Percentiles rank a stretch among this genome's conserved stretches.
These are phyloP conservation scores for Huiozyma sinensis DNA, from an alignment of 805 yeast genomes.

Conservation along the genomic window DNA sequence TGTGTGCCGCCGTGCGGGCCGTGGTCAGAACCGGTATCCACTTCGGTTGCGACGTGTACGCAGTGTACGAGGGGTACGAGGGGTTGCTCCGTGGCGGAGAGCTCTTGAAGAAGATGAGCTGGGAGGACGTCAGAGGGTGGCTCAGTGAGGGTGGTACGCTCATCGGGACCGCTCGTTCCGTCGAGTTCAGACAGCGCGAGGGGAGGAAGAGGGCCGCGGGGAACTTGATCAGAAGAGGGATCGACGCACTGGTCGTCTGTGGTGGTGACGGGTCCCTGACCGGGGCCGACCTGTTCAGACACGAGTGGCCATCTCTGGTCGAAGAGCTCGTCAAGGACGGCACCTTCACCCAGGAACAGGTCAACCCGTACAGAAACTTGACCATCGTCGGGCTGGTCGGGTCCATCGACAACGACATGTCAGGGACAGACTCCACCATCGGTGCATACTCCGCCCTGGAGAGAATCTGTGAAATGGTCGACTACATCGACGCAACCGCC, in stretches of 20 bases:
- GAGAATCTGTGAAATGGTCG: conserved; percentile 87
- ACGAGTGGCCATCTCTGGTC: conserved; percentile 88
- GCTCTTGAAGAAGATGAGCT: conserved; percentile 62
- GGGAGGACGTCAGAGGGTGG: conserved; percentile 96
- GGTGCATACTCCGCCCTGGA: conserved; percentile 93
- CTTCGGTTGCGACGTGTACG: conserved; percentile 82
- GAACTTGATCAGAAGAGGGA: conserved; percentile 76
- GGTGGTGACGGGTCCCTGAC: conserved; percentile 99
- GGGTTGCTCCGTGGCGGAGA: conserved; percentile 86
- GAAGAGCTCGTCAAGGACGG: conserved; percentile 53
- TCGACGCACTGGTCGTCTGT: conserved; percentile 89
- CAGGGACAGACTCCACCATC: conserved; percentile 90
- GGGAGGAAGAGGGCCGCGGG: conserved; percentile 80
- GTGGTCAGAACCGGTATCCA: conserved; percentile 87
- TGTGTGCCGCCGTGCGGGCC: conserved; percentile 94
- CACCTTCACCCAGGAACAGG: conserved; percentile 47
- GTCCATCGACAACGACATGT: conserved; percentile 96
- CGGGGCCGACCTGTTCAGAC: conserved; percentile 90
- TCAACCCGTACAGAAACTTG: conserved; percentile 53
- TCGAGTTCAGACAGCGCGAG: conserved; percentile 70
- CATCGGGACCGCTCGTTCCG: conserved; percentile 93
- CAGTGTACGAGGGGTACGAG: conserved; percentile 88
- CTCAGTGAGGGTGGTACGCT: conserved; percentile 87
- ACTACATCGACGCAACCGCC: conserved; percentile 96
- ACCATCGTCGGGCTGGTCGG: conserved; percentile 93